Conservation (phyloP, 768 basidiomycete species). For the Tricholoma sp. region DNA sequence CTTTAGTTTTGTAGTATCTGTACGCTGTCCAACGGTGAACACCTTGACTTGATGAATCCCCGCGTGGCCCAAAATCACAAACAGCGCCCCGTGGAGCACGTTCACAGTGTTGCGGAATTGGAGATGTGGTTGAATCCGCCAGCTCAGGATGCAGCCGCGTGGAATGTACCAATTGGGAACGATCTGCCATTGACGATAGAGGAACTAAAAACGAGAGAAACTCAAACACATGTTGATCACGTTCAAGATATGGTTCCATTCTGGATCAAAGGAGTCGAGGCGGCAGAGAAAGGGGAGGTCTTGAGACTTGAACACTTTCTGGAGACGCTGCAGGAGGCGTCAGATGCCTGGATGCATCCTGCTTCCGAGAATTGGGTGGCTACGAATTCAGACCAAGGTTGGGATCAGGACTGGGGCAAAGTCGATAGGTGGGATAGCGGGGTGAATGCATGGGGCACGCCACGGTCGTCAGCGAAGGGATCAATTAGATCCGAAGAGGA, state of each 20-base stretch:
- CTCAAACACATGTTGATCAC: slow-evolving; percentile 36
- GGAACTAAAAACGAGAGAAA: slow-evolving; percentile 24
- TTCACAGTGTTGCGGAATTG: slow-evolving; percentile 10
- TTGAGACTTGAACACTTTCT: slow-evolving; percentile 42
- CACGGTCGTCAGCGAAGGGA: not conserved
- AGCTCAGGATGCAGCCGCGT: slow-evolving; percentile 16
- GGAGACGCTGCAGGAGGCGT: slow-evolving; percentile 29
- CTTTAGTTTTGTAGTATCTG: slow-evolving; percentile 32
- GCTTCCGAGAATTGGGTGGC: slow-evolving; percentile 11
- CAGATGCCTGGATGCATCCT: slow-evolving; percentile 17
- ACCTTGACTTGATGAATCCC: slow-evolving; percentile 18
- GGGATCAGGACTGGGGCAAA: slow-evolving; percentile 1
- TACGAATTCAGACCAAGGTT: not conserved
- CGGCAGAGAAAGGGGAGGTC: slow-evolving; percentile 40
- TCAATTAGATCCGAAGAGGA: not conserved
- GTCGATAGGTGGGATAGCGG: not conserved
- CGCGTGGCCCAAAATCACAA: slow-evolving; percentile 23
- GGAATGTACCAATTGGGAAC: slow-evolving; percentile 18
- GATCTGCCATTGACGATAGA: slow-evolving; percentile 17
- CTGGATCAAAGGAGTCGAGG: slow-evolving; percentile 46
- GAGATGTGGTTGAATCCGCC: slow-evolving; percentile 18
- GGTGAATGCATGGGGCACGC: not conserved
- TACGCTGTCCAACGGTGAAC: slow-evolving; percentile 39
- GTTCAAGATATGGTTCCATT: slow-evolving; percentile 48
- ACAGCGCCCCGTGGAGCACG: slow-evolving; percentile 14